A percentile compares a stretch with the other conserved stretches of the same genome.
These are phyloP conservation scores for Cryphonectria carpinicola DNA, from an alignment of 2,329 filamentous ascomycete genomes.

Conservation along the genomic window DNA sequence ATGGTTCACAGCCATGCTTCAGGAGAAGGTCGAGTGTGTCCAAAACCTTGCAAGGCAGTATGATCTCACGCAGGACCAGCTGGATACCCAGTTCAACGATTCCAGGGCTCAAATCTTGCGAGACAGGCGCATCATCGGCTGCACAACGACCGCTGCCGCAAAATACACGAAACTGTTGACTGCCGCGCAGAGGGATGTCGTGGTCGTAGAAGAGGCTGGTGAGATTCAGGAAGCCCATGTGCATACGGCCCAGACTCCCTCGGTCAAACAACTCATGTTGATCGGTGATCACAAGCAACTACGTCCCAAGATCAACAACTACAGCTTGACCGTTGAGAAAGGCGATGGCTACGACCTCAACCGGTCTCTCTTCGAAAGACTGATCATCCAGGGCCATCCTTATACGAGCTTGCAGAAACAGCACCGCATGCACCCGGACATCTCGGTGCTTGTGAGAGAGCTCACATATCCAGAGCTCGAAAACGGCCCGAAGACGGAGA, in stretches of 20 bases:
- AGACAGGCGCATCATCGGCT: conserved; percentile 66
- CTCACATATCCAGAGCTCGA: conserved; percentile 66
- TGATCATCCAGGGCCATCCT: conserved; percentile 59
- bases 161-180: conserved; percentile 61
- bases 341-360: conserved; percentile 70
- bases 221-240: conserved; percentile 73
- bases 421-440: conserved; percentile 71
- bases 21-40: conserved; percentile 55
- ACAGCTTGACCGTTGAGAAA: conserved; percentile 63
- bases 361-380: conserved; percentile 69
- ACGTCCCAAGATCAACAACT: conserved; percentile 68
- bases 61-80: conserved; percentile 44
- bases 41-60: conserved; percentile 43
- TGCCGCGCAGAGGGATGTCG: conserved; percentile 57
- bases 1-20: conserved; percentile 51
- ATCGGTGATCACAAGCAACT: conserved; percentile 78
- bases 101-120: conserved; percentile 48
- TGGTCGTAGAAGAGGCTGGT: conserved; percentile 74
- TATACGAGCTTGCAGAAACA: conserved; percentile 62
- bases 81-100: conserved; percentile 50
- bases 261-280: conserved; percentile 66
- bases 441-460: conserved; percentile 60
- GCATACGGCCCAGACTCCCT: conserved; percentile 59
- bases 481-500: conserved; percentile 55
- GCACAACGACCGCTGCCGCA: conserved; percentile 72